Conservation (phyloP, 768 basidiomycete genomes). For the Termitomyces bulborhizus region DNA sequence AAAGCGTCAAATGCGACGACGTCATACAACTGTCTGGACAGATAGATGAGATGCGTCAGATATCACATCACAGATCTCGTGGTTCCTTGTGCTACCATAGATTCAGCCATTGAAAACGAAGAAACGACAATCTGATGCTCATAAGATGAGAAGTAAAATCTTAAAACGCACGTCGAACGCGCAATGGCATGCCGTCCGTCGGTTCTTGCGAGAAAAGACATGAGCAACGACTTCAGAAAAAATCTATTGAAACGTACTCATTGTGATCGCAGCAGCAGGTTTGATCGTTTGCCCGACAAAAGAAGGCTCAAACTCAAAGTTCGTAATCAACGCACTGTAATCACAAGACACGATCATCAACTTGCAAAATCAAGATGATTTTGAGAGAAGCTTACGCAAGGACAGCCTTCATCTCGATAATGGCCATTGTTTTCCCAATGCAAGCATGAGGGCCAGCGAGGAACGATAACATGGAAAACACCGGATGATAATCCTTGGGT, state of each 20-base stretch:
- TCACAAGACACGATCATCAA: slow-evolving; percentile 7
- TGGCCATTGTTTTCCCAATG: slow-evolving; percentile 39
- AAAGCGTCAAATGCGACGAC: background rate
- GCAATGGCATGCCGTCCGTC: slow-evolving; percentile 13
- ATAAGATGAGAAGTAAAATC: background rate
- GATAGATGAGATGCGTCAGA: too few species aligned
- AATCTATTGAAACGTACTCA: slow-evolving; percentile 30
- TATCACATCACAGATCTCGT: too few species aligned
- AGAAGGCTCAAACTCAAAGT: slow-evolving; percentile 39
- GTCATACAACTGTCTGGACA: too few species aligned
- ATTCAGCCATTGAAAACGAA: background rate
- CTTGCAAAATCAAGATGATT: slow-evolving; percentile 10
- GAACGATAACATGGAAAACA: slow-evolving; percentile 33
- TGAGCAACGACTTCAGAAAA: background rate
- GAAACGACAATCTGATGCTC: background rate
- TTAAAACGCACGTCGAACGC: slow-evolving; percentile 5
- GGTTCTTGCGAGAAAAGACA: slow-evolving; percentile 2
- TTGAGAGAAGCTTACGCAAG: slow-evolving; percentile 20
- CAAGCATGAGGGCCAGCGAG: slow-evolving; percentile 37
- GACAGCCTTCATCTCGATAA: slow-evolving; percentile 38
- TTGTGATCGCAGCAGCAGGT: slow-evolving; percentile 39
- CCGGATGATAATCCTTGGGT: slow-evolving; percentile 26
- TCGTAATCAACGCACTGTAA: slow-evolving; percentile 19
- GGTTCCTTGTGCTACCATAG: too few species aligned
- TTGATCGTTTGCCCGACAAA: slow-evolving; percentile 32